phyloP scores from a whole-genome alignment of 2,329 filamentous ascomycete species.

The Gaeumannomyces sp. region DNA sequence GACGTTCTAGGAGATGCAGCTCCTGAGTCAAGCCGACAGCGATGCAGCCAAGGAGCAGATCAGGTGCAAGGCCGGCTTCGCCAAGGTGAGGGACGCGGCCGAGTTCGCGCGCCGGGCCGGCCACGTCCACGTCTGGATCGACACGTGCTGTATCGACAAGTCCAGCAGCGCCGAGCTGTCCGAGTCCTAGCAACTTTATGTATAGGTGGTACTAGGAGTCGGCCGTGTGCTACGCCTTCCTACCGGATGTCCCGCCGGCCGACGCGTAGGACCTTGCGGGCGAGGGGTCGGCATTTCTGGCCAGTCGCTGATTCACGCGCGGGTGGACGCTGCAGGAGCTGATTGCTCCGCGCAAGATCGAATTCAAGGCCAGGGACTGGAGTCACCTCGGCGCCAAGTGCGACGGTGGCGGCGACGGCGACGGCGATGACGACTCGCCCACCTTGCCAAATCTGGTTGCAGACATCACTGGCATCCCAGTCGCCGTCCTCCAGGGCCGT shows the following conservation, averaged over 20 bases:
- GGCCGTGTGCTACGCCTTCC: constrained; percentile 8
- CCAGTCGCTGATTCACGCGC: constrained; percentile 6
- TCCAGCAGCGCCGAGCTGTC: constrained; percentile 9
- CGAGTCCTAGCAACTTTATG: constrained; percentile 12
- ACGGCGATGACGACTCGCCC: too few relatives aligned
- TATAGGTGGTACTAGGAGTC: constrained; percentile 7
- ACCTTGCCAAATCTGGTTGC: too few relatives aligned
- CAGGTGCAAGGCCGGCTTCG: constrained; percentile 3
- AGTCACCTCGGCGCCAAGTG: too few relatives aligned
- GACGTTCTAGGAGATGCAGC: constrained; percentile 9
- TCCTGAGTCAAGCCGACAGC: constrained; percentile 7
- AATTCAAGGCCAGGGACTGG: too few relatives aligned
- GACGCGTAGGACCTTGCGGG: neutral
- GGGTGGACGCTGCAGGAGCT: constrained; percentile 11
- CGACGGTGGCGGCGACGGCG: too few relatives aligned
- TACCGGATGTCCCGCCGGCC: constrained; percentile 9
- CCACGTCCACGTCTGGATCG: constrained; percentile 6
- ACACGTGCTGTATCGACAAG: constrained; percentile 12
- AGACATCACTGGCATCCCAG: too few relatives aligned
- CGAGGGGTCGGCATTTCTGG: neutral
- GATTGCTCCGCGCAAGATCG: neutral
- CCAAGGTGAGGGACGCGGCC: neutral
- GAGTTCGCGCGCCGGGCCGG: neutral
- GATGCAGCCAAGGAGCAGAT: neutral
- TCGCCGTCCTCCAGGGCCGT: too few relatives aligned